Percentiles rank a stretch among this genome's conserved stretches.
Evolutionary conservation across 164 flowering plant genomes (phyloP).

Genomic region (Vitis rupestris): DNA sequence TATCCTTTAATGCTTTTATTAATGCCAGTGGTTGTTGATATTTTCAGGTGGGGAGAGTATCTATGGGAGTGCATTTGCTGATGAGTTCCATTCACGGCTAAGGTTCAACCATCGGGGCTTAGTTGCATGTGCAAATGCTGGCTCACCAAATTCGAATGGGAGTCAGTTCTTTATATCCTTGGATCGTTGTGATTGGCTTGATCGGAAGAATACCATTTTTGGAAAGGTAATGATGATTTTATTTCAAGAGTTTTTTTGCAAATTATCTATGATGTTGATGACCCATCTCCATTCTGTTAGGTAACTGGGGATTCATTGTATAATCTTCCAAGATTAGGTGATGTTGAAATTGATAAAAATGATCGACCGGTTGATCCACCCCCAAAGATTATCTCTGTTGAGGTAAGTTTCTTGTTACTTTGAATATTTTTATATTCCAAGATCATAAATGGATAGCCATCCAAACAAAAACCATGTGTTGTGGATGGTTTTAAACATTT

Average conservation of each 20-base stretch:
- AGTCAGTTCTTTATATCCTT: slow-evolving; percentile 92
- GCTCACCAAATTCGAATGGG: slow-evolving; percentile 80
- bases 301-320: slow-evolving; percentile 91
- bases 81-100: slow-evolving; percentile 90
- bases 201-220: slow-evolving; percentile 82
- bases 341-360: slow-evolving; percentile 75
- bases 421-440: not conserved
- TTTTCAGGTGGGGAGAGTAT: slow-evolving; percentile 88
- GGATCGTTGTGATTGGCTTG: slow-evolving; percentile 94
- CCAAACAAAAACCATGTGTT: too few species aligned
- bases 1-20: not conserved
- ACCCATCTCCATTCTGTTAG: slow-evolving; percentile 33
- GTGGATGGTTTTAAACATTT: too few species aligned
- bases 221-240: slow-evolving; percentile 68
- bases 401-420: slow-evolving; percentile 44
- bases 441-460: too few species aligned
- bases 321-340: slow-evolving; percentile 73
- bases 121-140: slow-evolving; percentile 91
- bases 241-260: not conserved
- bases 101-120: slow-evolving; percentile 90
- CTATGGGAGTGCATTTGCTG: slow-evolving; percentile 70
- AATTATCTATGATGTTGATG: not conserved
- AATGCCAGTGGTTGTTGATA: not conserved
- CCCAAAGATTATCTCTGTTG: slow-evolving; percentile 76
- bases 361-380: slow-evolving; percentile 84